Evolutionary conservation across 768 basidiomycete genomes (phyloP), one percentile per base, ranked within the genome.

Genomic region (Rhizopogon sp.): DNA sequence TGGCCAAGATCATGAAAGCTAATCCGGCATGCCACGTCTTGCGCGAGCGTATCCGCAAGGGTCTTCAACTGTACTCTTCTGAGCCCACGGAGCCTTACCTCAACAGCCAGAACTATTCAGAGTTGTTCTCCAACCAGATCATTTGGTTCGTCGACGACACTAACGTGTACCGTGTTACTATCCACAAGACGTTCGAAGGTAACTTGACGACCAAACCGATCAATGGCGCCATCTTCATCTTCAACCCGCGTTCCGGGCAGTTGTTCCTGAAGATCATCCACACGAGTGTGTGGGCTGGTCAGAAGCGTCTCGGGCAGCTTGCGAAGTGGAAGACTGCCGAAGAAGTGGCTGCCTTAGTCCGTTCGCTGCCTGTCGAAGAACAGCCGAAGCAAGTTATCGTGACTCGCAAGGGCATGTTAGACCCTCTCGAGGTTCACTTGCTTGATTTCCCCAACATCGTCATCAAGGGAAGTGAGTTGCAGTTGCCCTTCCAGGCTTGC

Each of bases 281-380:
- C 70, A 99, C 97, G 3, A 98, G 95, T 65, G 97, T 98, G n/a
- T 99, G 97, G 97, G 97, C 97, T 54, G 97, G 97, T 66, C 97
- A 99, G 73, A 99, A 99, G 72, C 97, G 97, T 87, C 84, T 99
- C 47, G 97, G 97, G 55, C 97, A 99, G 72, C 81, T 98, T 49
- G 97, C 97, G 39, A 99, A 98, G 75, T 98, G 97, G 95, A 97
- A 97, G 76, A 98, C 96, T 6, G 97, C 97, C 16, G 97, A 99
- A 84, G 97, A 99, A 87, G 97, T 98, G 9, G 97, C 97, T 37
- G 97, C 97, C 0, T 74, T 98, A 62, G 90, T 98, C 60, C 92
- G 97, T 54, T 98, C 97, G 31, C 75, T 98, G 13, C 97, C 97
- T n/a, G 97, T 99, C 41, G 97, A 99, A 77, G 97, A 99, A 74